phyloP scores from a whole-genome alignment of 306 rosid genomes.

The Begonia fuchsioides region DNA sequence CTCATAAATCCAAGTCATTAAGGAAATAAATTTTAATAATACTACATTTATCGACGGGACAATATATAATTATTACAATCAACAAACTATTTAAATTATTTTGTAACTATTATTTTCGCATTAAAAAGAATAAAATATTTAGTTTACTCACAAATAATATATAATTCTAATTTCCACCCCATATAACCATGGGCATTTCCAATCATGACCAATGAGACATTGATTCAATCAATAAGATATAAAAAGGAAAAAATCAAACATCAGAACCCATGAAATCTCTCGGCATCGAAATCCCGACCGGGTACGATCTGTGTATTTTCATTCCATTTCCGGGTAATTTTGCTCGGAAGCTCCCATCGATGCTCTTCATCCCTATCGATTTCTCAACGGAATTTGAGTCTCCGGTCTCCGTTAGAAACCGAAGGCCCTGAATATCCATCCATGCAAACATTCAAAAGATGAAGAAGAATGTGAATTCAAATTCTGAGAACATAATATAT shows the following conservation, averaged over 20 bases:
- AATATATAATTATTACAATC: no score
- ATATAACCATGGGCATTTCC: no score
- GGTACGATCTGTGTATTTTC: conserved; percentile 36
- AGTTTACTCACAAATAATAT: no score
- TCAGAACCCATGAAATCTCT: conserved; percentile 11
- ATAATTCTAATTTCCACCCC: no score
- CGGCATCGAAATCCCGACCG: conserved; percentile 26
- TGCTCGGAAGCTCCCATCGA: conserved; percentile 7
- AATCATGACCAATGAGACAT: no score
- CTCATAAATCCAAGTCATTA: no score
- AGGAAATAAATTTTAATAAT: no score
- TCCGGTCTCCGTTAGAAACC: conserved; percentile 13
- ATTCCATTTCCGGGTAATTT: conserved; percentile 9
- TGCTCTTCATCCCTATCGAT: not conserved
- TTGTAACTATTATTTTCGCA: no score
- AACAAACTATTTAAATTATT: no score
- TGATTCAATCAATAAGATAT: not conserved
- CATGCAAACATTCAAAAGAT: not conserved
- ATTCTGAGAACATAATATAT: not conserved
- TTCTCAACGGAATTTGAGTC: conserved; percentile 9
- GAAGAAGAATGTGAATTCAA: not conserved
- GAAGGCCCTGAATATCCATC: conserved; percentile 30
- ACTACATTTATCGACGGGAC: no score
- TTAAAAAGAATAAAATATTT: no score
- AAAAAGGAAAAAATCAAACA: not conserved